These are phyloP conservation scores for Syzygium jambos DNA, from an alignment of 345 rosid species.

Conservation along the genomic window DNA sequence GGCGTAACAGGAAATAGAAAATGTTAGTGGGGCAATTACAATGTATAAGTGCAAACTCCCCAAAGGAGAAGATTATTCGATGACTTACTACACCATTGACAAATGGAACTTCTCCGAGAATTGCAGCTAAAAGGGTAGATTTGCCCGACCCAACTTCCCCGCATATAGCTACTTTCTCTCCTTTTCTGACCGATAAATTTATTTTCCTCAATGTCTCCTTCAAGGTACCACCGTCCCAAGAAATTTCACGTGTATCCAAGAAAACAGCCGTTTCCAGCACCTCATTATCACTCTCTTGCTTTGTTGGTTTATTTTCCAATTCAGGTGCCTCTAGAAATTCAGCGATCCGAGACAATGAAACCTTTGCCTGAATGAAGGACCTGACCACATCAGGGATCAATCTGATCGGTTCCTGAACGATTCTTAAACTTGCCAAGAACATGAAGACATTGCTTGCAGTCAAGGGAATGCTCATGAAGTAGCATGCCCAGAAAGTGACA, in stretches of 20 bases:
- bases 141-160: slow-evolving; percentile 59
- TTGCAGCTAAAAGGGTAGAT: slow-evolving; percentile 42
- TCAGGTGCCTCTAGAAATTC: slow-evolving; percentile 39
- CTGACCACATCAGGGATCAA: slow-evolving; percentile 32
- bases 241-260: slow-evolving; percentile 23
- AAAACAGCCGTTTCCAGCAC: slow-evolving; percentile 10
- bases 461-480: slow-evolving; percentile 27
- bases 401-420: slow-evolving; percentile 34
- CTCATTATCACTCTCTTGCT: slow-evolving; percentile 2
- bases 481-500: slow-evolving; percentile 39
- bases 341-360: slow-evolving; percentile 28
- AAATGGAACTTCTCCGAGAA: slow-evolving; percentile 54
- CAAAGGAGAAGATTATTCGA: neutral
- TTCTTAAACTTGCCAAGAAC: slow-evolving; percentile 32
- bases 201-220: slow-evolving; percentile 21
- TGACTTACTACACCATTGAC: slow-evolving; percentile 31
- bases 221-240: slow-evolving; percentile 25
- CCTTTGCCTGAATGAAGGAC: slow-evolving; percentile 36
- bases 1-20: neutral
- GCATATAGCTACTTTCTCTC: slow-evolving; percentile 44
- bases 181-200: slow-evolving; percentile 17
- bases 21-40: neutral
- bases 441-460: slow-evolving; percentile 34
- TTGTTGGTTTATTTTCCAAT: slow-evolving; percentile 7
- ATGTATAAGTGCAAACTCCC: neutral